These are phyloP conservation scores for Didymella glomerata DNA, from an alignment of 2,329 filamentous ascomycete species.

Conservation along the genomic window DNA sequence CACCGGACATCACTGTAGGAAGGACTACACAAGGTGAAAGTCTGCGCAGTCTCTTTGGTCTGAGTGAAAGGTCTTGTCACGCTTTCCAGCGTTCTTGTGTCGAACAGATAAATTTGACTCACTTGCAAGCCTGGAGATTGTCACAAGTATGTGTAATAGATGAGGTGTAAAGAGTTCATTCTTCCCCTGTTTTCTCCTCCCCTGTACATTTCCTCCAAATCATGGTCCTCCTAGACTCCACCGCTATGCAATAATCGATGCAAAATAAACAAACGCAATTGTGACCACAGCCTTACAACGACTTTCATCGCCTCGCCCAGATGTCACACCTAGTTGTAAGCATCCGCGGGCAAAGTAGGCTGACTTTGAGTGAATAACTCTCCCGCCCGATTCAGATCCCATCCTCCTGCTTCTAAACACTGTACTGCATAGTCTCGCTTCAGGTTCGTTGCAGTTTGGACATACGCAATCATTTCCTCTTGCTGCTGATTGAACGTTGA, in stretches of 20 bases:
- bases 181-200: background rate
- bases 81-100: background rate
- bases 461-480: conserved; percentile 73
- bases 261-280: conserved; percentile 3
- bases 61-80: background rate
- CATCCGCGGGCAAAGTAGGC: conserved; percentile 58
- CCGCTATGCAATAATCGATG: conserved; percentile 17
- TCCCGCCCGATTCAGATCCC: conserved; percentile 80
- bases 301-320: conserved; percentile 1
- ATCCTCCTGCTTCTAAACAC: conserved; percentile 80
- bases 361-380: conserved; percentile 78
- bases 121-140: background rate
- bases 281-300: background rate
- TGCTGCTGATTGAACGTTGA: conserved; percentile 55
- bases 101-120: background rate
- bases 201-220: background rate
- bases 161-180: background rate
- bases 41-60: background rate
- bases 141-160: background rate
- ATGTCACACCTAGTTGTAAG: conserved; percentile 45
- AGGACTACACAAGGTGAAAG: background rate
- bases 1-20: too few relatives aligned
- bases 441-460: conserved; percentile 82
- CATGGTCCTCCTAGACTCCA: conserved; percentile 3
- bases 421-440: conserved; percentile 79